These are phyloP conservation scores for Leptoxyphium fumago DNA, from an alignment of 2,329 filamentous ascomycete species.

Conservation along the genomic window DNA sequence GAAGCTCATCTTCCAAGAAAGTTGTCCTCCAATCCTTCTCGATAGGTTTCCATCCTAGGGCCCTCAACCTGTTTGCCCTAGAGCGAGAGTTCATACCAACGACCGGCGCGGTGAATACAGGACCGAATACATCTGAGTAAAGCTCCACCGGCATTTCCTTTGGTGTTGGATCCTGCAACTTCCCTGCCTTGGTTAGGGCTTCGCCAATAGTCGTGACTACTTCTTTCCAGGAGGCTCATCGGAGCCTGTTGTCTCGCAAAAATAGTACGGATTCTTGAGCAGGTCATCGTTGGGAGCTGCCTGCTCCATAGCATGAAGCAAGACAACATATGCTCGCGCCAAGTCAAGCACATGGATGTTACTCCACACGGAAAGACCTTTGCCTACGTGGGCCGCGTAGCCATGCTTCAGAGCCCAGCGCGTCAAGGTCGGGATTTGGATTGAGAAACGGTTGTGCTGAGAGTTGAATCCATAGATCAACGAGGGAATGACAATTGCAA, in stretches of 20 bases:
- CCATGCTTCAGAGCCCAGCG: slow-evolving; percentile 35
- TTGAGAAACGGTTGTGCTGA: slow-evolving; percentile 27
- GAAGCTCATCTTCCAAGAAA: slow-evolving; percentile 30
- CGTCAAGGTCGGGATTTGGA: slow-evolving; percentile 33
- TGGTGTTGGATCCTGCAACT: slow-evolving; percentile 23
- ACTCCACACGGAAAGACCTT: slow-evolving; percentile 27
- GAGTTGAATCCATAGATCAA: slow-evolving; percentile 32
- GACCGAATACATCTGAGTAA: slow-evolving; percentile 28
- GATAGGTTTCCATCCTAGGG: slow-evolving; percentile 30
- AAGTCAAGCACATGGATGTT: slow-evolving; percentile 35
- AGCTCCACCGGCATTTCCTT: slow-evolving; percentile 22
- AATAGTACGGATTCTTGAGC: slow-evolving; percentile 34
- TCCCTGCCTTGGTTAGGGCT: slow-evolving; percentile 23
- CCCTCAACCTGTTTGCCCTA: slow-evolving; percentile 28
- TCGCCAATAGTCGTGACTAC: slow-evolving; percentile 25
- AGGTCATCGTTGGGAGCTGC: slow-evolving; percentile 12
- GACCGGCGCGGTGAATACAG: slow-evolving; percentile 20
- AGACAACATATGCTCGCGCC: slow-evolving; percentile 28
- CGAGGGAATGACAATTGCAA: slow-evolving; percentile 35
- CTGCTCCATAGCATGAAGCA: slow-evolving; percentile 32
- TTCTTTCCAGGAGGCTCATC: slow-evolving; percentile 30
- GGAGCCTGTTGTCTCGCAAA: slow-evolving; percentile 29
- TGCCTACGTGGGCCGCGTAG: slow-evolving; percentile 31
- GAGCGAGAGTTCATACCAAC: slow-evolving; percentile 30
- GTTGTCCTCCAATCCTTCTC: slow-evolving; percentile 29